A percentile compares a stretch with the other conserved stretches of the same genome.
Evolutionary conservation across 345 rosid species (phyloP).

Genomic region (Populus deltoides): DNA sequence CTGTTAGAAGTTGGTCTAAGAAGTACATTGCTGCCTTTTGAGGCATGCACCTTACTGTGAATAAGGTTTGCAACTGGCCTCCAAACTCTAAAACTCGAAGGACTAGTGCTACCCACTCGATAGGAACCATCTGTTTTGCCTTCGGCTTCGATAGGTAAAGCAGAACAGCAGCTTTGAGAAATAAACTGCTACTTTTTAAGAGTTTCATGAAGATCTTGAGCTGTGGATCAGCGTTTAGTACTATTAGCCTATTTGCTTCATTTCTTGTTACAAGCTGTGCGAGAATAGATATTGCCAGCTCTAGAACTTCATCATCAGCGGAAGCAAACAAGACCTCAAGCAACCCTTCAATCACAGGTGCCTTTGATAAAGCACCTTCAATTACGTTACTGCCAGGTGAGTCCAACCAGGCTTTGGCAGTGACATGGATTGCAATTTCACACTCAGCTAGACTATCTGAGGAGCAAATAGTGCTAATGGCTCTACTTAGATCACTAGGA

Average conservation of each 20-base stretch:
- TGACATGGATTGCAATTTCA: conserved; percentile 41
- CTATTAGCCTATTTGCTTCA: conserved; percentile 31
- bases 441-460: conserved; percentile 45
- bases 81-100: conserved; percentile 67
- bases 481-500: conserved; percentile 36
- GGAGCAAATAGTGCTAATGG: conserved; percentile 36
- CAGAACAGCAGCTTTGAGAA: conserved; percentile 57
- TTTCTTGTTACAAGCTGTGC: conserved; percentile 41
- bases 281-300: conserved; percentile 45
- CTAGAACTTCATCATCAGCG: conserved; percentile 50
- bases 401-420: conserved; percentile 48
- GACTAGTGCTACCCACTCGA: conserved; percentile 51
- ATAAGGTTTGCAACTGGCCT: conserved; percentile 53
- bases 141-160: conserved; percentile 53
- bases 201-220: conserved; percentile 53
- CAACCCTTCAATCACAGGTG: conserved; percentile 46
- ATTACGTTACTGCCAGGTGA: conserved; percentile 33
- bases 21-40: conserved; percentile 56
- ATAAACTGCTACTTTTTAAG: conserved; percentile 46
- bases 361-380: conserved; percentile 38
- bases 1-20: conserved; percentile 53
- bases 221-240: conserved; percentile 51
- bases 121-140: conserved; percentile 64
- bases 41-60: conserved; percentile 46
- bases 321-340: conserved; percentile 55